Conservation (phyloP, 2,329 filamentous ascomycete genomes). For the Hymenoscyphus scutula region DNA sequence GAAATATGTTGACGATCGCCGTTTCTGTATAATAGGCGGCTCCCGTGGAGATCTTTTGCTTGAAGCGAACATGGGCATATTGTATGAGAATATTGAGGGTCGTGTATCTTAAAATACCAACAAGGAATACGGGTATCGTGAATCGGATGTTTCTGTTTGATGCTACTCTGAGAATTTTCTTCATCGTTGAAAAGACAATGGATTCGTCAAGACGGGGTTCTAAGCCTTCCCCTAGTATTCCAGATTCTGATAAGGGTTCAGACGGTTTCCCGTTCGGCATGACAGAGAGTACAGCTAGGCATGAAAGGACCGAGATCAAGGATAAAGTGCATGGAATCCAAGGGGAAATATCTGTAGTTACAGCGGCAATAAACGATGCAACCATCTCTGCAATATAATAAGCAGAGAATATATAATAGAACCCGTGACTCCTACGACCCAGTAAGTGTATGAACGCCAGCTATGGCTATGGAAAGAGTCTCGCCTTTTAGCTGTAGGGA, state of each 20-base stretch:
- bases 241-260: neutral
- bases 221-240: neutral
- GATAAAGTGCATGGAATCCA: conserved; percentile 34
- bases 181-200: neutral
- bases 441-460: neutral
- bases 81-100: conserved; percentile 35
- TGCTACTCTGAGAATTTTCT: conserved; percentile 5
- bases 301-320: conserved; percentile 25
- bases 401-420: conserved; percentile 36
- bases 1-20: conserved; percentile 32
- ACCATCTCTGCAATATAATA: conserved; percentile 35
- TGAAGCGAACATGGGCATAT: conserved; percentile 34
- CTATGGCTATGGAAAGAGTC: neutral
- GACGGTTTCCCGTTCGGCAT: conserved; percentile 23
- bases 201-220: neutral
- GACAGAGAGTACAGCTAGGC: conserved; percentile 25
- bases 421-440: conserved; percentile 29
- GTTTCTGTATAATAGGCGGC: conserved; percentile 35
- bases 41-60: conserved; percentile 30
- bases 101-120: conserved; percentile 33
- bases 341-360: conserved; percentile 34
- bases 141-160: conserved; percentile 26
- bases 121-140: conserved; percentile 32
- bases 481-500: conserved; percentile 30
- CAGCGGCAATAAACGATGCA: conserved; percentile 30